Evolutionary conservation across 805 yeast species (phyloP), one percentile per base, ranked within the genome.

Genomic region (Wickerhamomyces bovis): DNA sequence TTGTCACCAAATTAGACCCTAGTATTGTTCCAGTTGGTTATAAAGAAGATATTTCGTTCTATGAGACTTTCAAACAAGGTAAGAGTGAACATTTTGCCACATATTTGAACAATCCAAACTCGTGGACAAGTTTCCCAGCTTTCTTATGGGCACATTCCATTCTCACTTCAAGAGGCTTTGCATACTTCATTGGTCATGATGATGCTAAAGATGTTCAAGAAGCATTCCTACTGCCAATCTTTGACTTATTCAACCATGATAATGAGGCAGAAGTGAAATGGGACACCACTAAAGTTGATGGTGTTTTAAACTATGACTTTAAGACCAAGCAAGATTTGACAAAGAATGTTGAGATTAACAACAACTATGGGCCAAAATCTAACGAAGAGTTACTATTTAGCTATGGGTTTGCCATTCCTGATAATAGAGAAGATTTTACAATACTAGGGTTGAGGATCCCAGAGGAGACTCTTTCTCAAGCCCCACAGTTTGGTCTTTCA

Each of bases 311-410:
- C 1, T 75, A 77, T 47, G 58, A 63, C n/a, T 81, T 81, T 53
- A 65, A 62, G 36, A 61, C 77, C 0, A 67, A 69, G 18, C 62
- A 69, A 4, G 39, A 46, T 8, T 43, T 54, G n/a, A 42, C 47
- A 3, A 52, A 50, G 2, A 76, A 76, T 2, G 61, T 65, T 2
- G 84, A 88, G 59, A 51, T 90, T 1, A 86, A 66, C 65, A 89
- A 89, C 61, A 86, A 87, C 63, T 89, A 90, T 63, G 97, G 97
- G 2, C 80, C 85, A 45, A 89, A 89, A 63, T 85, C 94, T 0
- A 89, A 89, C 58, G 95, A 86, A 52, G 96, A 88, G 53, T 64
- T 89, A 23, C 63, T 90, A 6, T 66, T 89, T 54, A 89, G 84
- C 0, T 90, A 90, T 62, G 97, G 97, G 0, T 90, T 90, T 64